Evolutionary conservation across 176 grass and related monocot genomes (phyloP), one percentile per base, ranked within the genome.

Genomic region (Raddia guianensis): DNA sequence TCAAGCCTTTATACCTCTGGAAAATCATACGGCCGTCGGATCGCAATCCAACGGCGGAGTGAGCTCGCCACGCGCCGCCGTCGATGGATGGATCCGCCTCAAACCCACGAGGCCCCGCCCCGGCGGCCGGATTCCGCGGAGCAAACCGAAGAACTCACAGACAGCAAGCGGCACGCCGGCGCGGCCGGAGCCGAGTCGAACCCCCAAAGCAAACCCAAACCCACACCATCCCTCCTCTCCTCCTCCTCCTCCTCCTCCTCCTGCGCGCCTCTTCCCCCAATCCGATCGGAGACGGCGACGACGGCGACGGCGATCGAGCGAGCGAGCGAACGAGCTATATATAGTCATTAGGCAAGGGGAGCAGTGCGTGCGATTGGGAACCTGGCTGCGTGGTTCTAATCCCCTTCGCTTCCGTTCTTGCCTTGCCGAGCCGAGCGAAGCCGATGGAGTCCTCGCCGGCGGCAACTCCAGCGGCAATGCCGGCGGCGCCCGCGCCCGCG

Each of bases 381-480:
- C 61, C 83, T 85, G 77, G 83, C 63, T 74, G 37, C 37, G 37
- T 40, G 37, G 37, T 75, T 27, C 27, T 70, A 84, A 84, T 76
- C 70, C 87, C 87, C 44, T 48, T 3, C 6, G 12, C 32, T 44
- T 15, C 6, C 55, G 32, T 46, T 32, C 32, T 45, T 65, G 53
- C 35, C 65, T 18, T 13, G 42, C 56, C 9, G 3, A 7, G 49
- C 20, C 5, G 3, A 7, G 49, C 20, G 3, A 43, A 10, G 64
- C 72, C 76, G 70, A 89, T 82, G 82, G 78, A 89, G 43, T 82
- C 83, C 11, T 86, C 83, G 66, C 77, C 83, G 83, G 78, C 63
- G 54, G 14, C 66, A 58, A 16, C 6, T 33, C 2, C 70, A 8
- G 4, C 4, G 16, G 80, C 80, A 83, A 83, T 83, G 80, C 19